A percentile compares a stretch with the other conserved stretches of the same genome.
phyloP scores from a whole-genome alignment of 2,329 filamentous ascomycete species.

The Onygenales sp. region DNA sequence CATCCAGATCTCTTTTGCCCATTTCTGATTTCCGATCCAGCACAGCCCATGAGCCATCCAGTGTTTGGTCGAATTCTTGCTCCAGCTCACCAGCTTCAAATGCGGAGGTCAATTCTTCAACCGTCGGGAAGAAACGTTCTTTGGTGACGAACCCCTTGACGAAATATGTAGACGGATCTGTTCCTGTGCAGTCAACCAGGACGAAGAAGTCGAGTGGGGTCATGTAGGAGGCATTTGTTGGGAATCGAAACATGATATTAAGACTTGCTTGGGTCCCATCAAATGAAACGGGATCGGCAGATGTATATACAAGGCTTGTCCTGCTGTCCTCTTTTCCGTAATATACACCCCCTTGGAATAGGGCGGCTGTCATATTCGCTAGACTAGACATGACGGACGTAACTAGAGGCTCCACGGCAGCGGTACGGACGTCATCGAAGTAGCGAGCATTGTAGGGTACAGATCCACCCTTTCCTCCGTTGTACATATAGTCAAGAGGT shows the following conservation, averaged over 20 bases:
- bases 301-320: slow-evolving; percentile 17
- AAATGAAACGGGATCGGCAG: slow-evolving; percentile 29
- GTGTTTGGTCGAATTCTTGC: slow-evolving; percentile 25
- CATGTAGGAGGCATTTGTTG: slow-evolving; percentile 31
- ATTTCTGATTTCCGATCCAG: slow-evolving; percentile 6
- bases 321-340: slow-evolving; percentile 15
- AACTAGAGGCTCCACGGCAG: slow-evolving; percentile 28
- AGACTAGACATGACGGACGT: slow-evolving; percentile 35
- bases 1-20: slow-evolving; percentile 6
- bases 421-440: slow-evolving; percentile 13
- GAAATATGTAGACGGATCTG: slow-evolving; percentile 33
- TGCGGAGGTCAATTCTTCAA: slow-evolving; percentile 25
- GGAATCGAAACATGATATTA: slow-evolving; percentile 35
- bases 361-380: slow-evolving; percentile 35
- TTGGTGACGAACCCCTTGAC: slow-evolving; percentile 37
- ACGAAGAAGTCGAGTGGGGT: slow-evolving; percentile 39
- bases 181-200: slow-evolving; percentile 35
- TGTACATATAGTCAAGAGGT: slow-evolving; percentile 36
- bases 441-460: slow-evolving; percentile 18
- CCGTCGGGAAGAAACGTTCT: slow-evolving; percentile 28
- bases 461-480: slow-evolving; percentile 27
- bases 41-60: slow-evolving; percentile 15
- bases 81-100: slow-evolving; percentile 30
- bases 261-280: slow-evolving; percentile 32
- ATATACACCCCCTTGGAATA: slow-evolving; percentile 24